Evolutionary conservation across 2,329 filamentous ascomycete genomes (phyloP).

Genomic region (Aureobasidium vineae): DNA sequence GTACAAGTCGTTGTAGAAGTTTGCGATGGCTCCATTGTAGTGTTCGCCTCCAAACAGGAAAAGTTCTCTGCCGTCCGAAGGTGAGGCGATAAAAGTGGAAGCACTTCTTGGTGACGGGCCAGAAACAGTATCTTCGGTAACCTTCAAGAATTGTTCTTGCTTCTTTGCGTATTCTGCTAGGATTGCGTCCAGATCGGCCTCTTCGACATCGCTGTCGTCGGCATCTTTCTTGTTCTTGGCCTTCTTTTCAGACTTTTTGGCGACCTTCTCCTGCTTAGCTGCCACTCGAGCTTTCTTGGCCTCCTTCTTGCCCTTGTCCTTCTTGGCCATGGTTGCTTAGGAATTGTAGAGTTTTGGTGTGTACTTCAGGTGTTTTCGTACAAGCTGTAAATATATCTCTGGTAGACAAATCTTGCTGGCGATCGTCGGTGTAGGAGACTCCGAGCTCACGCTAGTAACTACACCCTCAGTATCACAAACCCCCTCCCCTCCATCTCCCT

Average conservation of each 20-base stretch:
- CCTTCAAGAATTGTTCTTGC: slow-evolving; percentile 90
- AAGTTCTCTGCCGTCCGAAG: slow-evolving; percentile 80
- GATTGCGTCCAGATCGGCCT: slow-evolving; percentile 89
- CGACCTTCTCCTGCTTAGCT: slow-evolving; percentile 56
- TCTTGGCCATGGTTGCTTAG: slow-evolving; percentile 34
- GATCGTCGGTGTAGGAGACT: slow-evolving; percentile 12
- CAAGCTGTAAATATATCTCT: slow-evolving; percentile 8
- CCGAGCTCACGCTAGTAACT: not conserved
- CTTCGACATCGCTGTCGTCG: slow-evolving; percentile 81
- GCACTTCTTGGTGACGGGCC: slow-evolving; percentile 78
- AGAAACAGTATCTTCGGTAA: slow-evolving; percentile 73
- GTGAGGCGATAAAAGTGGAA: slow-evolving; percentile 78
- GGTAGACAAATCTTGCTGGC: slow-evolving; percentile 14
- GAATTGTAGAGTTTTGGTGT: not conserved
- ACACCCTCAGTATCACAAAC: not conserved
- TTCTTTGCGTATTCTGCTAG: slow-evolving; percentile 87
- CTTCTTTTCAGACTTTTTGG: slow-evolving; percentile 81
- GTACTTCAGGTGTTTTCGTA: not conserved
- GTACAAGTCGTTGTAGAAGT: slow-evolving; percentile 66
- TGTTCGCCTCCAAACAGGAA: slow-evolving; percentile 94
- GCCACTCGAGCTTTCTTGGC: slow-evolving; percentile 41
- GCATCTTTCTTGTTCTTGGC: slow-evolving; percentile 75
- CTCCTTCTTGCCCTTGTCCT: slow-evolving; percentile 57
- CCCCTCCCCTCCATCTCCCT: slow-evolving; percentile 10
- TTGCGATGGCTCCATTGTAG: slow-evolving; percentile 84